Percentiles rank a stretch among this genome's conserved stretches.
These are phyloP conservation scores for Phaeosphaeria sp. DNA, from an alignment of 2,329 filamentous ascomycete species.

Conservation along the genomic window DNA sequence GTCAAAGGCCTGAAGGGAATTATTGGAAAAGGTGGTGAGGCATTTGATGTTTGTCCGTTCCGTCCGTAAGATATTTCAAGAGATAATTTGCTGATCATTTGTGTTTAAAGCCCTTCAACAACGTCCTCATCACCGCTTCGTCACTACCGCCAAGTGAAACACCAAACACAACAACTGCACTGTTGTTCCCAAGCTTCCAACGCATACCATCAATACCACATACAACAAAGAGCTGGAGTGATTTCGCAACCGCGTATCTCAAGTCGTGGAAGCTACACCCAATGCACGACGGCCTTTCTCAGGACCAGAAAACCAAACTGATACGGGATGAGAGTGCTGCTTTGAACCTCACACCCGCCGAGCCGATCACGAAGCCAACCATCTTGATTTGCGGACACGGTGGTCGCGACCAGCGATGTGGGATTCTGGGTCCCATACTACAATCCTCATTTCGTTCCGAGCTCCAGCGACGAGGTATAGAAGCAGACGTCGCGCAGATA, in stretches of 20 bases:
- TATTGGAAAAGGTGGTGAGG: slow-evolving; percentile 51
- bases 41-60: slow-evolving; percentile 54
- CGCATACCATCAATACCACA: slow-evolving; percentile 76
- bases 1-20: slow-evolving; percentile 72
- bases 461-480: slow-evolving; percentile 58
- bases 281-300: slow-evolving; percentile 64
- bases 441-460: slow-evolving; percentile 71
- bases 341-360: slow-evolving; percentile 60
- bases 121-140: slow-evolving; percentile 76
- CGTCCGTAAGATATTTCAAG: slow-evolving; percentile 1
- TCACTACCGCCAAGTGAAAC: slow-evolving; percentile 62
- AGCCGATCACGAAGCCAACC: slow-evolving; percentile 39
- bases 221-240: slow-evolving; percentile 61
- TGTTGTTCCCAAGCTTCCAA: slow-evolving; percentile 83
- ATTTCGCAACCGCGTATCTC: slow-evolving; percentile 70
- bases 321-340: slow-evolving; percentile 58
- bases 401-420: slow-evolving; percentile 81
- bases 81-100: background rate
- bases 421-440: slow-evolving; percentile 77
- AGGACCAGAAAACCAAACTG: slow-evolving; percentile 55
- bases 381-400: slow-evolving; percentile 90
- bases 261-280: slow-evolving; percentile 69
- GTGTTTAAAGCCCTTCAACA: slow-evolving; percentile 75
- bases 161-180: slow-evolving; percentile 55
- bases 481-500: slow-evolving; percentile 71